Base-by-base conservation (phyloP, 495 filamentous ascomycete genomes). In the Durotheca rogersii region DNA sequence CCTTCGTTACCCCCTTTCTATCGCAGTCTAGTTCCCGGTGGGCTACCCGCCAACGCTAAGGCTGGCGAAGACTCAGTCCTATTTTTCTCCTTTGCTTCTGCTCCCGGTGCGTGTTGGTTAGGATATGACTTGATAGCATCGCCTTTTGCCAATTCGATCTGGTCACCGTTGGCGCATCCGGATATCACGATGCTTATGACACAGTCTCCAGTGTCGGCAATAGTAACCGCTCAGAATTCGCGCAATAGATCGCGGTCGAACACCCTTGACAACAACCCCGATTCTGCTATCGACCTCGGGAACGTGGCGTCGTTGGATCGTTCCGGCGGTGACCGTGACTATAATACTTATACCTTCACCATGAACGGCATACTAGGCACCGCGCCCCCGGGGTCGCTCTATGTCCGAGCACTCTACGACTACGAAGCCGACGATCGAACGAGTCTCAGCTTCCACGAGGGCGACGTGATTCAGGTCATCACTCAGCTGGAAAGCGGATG, bases 401-500 rank as follows among this genome's bases (percentile, higher is more conserved):
- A 90, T 65, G 94, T 98, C 62, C 88, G 91, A 56, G 93, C 93
- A 12, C 81, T 96, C 48, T 98, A 97, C 75, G 89, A 96, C 71
- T 98, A 97, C 69, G 87, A 94, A 63, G 89, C 94, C 51, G 91
- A 97, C 68, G 93, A 98, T 72, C 83, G 87, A 56, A 96, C 93
- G 30, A 96, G 91, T 71, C 74, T 98, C 60, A 96, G 91, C 72
- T 97, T 98, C 67, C 88, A 83, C 50, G 85, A 92, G 60, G 94
- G 94, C 52, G 93, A 97, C 65, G 83, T 96, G 47, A 97, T 98
- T 51, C 90, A 96, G 72, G 93, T 98, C 58, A 86, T 98, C 49
- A 98, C 95, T 47, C 91, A 95, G 68, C 76, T 98, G 32, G 94
- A 96, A 61, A 97, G 90, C 53, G 93, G 93, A 6, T 98, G 93